phyloP scores from a whole-genome alignment of 2,329 filamentous ascomycete genomes.

The Trichoderma arundinaceum region DNA sequence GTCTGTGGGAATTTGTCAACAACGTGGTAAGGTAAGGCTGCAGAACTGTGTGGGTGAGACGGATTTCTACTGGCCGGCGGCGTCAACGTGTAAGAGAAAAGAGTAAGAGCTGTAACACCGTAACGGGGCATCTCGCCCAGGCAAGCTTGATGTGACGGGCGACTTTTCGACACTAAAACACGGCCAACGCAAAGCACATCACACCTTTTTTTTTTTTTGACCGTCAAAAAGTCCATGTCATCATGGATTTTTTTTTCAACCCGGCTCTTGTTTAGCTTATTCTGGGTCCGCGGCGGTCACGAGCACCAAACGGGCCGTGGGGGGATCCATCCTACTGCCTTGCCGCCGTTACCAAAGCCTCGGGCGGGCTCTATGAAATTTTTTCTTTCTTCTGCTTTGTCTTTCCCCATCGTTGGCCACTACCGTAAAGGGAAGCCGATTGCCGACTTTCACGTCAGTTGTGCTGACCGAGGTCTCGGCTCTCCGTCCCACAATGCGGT shows the following conservation, averaged over 20 bases:
- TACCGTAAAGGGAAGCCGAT: slow-evolving; percentile 2
- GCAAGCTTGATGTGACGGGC: neutral
- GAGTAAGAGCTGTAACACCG: neutral
- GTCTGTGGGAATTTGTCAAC: slow-evolving; percentile 10
- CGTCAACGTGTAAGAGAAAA: neutral
- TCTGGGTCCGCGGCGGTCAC: slow-evolving; percentile 17
- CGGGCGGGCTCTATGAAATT: slow-evolving; percentile 17
- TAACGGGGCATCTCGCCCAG: too few relatives aligned
- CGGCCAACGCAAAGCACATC: slow-evolving; percentile 12
- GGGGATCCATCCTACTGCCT: slow-evolving; percentile 11
- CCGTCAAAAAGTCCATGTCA: slow-evolving; percentile 21
- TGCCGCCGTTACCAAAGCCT: slow-evolving; percentile 11
- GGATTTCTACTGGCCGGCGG: neutral
- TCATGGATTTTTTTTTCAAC: slow-evolving; percentile 10
- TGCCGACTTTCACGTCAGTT: slow-evolving; percentile 20
- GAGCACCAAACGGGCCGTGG: slow-evolving; percentile 17
- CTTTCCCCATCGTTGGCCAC: slow-evolving; percentile 7
- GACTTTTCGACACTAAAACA: slow-evolving; percentile 2
- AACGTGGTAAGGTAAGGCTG: slow-evolving; percentile 28
- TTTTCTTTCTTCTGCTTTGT: neutral
- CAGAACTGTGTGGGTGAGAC: slow-evolving; percentile 25
- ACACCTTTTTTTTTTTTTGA: neutral
- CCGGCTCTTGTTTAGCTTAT: neutral
- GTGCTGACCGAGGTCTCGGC: slow-evolving; percentile 27
- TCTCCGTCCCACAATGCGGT: slow-evolving; percentile 30